A percentile compares a stretch with the other conserved stretches of the same genome.
Evolutionary conservation across 2,329 filamentous ascomycete genomes (phyloP).

Genomic region (Monascus ruber): DNA sequence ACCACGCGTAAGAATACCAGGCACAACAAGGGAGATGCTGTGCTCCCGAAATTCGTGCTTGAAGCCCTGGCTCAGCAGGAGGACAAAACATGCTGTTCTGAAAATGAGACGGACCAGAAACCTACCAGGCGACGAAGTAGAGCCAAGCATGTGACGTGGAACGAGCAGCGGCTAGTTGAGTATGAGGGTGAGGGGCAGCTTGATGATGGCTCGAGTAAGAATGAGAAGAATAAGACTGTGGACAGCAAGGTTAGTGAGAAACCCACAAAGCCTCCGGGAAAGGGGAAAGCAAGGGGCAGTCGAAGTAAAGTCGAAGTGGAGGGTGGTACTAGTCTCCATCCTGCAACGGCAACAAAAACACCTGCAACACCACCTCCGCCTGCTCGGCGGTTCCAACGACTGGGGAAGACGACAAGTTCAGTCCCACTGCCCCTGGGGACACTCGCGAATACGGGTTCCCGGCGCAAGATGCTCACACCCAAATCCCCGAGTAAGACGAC

Average conservation of each 20-base stretch:
- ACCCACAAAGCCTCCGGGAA: conserved; percentile 10
- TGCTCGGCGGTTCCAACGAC: conserved; percentile 17
- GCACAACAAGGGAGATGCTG: conserved; percentile 28
- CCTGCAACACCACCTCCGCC: background rate
- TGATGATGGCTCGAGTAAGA: conserved; percentile 3
- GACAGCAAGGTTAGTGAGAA: conserved; percentile 6
- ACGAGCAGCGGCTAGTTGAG: conserved; percentile 25
- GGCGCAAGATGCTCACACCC: conserved; percentile 25
- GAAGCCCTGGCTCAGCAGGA: conserved; percentile 13
- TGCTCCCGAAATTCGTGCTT: conserved; percentile 21
- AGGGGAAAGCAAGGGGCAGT: conserved; percentile 11
- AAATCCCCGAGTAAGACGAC: conserved; percentile 17
- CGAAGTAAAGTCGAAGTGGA: background rate
- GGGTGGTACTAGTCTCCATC: conserved; percentile 13
- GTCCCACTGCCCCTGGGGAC: conserved; percentile 9
- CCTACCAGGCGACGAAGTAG: background rate
- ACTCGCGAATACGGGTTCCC: conserved; percentile 13
- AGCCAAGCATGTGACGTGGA: conserved; percentile 26
- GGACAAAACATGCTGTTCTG: background rate
- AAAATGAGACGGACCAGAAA: background rate
- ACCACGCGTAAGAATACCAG: conserved; percentile 33
- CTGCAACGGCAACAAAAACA: background rate
- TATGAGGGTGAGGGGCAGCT: conserved; percentile 17
- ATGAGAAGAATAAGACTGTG: conserved; percentile 9
- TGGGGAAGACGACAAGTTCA: conserved; percentile 11